Evolutionary conservation across 2,329 filamentous ascomycete species (phyloP).

Genomic region (Elsinoe fawcettii): DNA sequence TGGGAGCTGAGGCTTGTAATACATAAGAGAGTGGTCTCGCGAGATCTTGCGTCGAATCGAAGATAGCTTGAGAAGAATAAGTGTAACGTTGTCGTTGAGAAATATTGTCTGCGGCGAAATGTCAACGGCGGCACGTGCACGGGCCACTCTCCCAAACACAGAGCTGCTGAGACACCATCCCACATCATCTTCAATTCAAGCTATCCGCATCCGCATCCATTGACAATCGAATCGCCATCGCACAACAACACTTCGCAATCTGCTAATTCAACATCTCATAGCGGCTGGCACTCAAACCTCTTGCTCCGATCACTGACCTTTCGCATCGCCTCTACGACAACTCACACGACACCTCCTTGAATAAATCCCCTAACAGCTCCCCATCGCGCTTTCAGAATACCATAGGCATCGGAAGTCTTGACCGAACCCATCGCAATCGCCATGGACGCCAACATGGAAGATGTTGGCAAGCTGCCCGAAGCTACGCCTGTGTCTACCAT

Average conservation of each 20-base stretch:
- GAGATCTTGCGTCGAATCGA: background rate
- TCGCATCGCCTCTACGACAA: background rate
- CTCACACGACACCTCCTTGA: slow-evolving; percentile 3
- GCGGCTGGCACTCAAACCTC: no score
- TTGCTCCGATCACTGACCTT: background rate
- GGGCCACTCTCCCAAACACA: slow-evolving; percentile 9
- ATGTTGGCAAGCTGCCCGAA: slow-evolving; percentile 79
- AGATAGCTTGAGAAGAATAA: background rate
- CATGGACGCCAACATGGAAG: slow-evolving; percentile 99
- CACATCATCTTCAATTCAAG: slow-evolving; percentile 8
- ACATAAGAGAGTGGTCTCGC: background rate
- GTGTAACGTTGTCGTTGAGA: slow-evolving; percentile 4
- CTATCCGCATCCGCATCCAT: background rate
- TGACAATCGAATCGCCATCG: background rate
- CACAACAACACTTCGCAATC: background rate
- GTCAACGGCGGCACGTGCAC: background rate
- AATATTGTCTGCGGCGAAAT: background rate
- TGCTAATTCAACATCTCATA: background rate
- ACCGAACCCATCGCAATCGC: background rate
- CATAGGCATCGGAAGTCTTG: background rate
- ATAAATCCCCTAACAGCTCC: background rate
- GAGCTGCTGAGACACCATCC: slow-evolving; percentile 4
- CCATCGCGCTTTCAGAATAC: background rate
- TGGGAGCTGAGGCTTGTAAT: background rate
- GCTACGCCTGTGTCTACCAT: slow-evolving; percentile 61